Conservation (phyloP, 2,329 filamentous ascomycete genomes). For the Diplocarpon mali region DNA sequence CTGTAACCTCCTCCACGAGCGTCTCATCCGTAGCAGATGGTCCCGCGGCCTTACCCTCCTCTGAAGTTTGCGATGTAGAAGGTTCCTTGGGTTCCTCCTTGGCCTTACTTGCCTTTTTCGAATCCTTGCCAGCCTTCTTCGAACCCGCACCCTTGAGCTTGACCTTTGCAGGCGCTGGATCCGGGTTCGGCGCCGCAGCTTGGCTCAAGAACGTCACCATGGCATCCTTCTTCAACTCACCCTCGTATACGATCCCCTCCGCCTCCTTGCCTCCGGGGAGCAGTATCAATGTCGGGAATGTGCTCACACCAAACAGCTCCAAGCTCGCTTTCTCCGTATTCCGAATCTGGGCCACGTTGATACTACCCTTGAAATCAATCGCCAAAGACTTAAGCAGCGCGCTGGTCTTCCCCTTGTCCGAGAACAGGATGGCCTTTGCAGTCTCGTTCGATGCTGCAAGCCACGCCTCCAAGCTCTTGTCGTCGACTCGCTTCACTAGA, state of each 20-base stretch:
- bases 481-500: slow-evolving; percentile 70
- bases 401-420: slow-evolving; percentile 82
- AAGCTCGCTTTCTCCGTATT: slow-evolving; percentile 61
- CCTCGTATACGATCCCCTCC: slow-evolving; percentile 63
- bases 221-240: slow-evolving; percentile 73
- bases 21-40: slow-evolving; percentile 39
- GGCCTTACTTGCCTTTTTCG: slow-evolving; percentile 29
- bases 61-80: slow-evolving; percentile 39
- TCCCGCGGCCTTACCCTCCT: slow-evolving; percentile 35
- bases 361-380: slow-evolving; percentile 76
- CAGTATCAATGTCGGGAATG: slow-evolving; percentile 73
- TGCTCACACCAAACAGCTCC: slow-evolving; percentile 62
- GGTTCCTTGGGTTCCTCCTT: slow-evolving; percentile 39
- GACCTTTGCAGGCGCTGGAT: slow-evolving; percentile 43
- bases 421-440: slow-evolving; percentile 84
- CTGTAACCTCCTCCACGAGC: slow-evolving; percentile 39
- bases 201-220: slow-evolving; percentile 78
- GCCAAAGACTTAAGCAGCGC: slow-evolving; percentile 73
- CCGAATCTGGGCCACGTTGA: slow-evolving; percentile 73
- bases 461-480: slow-evolving; percentile 70
- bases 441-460: slow-evolving; percentile 53
- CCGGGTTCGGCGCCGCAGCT: slow-evolving; percentile 66
- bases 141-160: slow-evolving; percentile 28
- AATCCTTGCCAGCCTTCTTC: slow-evolving; percentile 25
- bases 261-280: slow-evolving; percentile 57